Evolutionary conservation across 2,329 filamentous ascomycete genomes (phyloP), one percentile per base, ranked within the genome.

Genomic region (Microsporum canis): DNA sequence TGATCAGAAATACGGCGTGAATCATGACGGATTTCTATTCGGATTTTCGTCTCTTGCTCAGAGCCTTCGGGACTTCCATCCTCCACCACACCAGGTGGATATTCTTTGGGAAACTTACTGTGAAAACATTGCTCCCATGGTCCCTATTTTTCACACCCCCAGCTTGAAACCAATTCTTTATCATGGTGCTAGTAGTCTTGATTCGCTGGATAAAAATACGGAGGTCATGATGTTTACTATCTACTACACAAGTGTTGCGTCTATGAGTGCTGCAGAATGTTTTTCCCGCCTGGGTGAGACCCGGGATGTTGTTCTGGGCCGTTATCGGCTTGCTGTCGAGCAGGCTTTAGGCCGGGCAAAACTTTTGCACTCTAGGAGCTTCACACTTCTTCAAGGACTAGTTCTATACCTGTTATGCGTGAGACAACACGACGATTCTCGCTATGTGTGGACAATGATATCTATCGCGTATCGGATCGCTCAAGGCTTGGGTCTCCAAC

Each of bases 311-410:
- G 68, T 81, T 5, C 72, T 85, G 31, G 74, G 73, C 53, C 79
- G 79, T 57, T 87, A 86, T 68, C 80, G 84, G 6, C 85, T 85
- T 67, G 84, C 79, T 1, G 72, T 83, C 2, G 84, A 87, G 67
- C 84, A 87, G 68, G 82, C 82, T 1, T 73, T 88, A 51, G 81
- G 85, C 2, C 78, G 82, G 57, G 84, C 84, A 5, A 82, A 84
- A 63, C 80, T 88, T 58, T 69, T 88, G 1, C 82, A 80, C 61
- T 84, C 82, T 5, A 81, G 84, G 61, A 85, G 84, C 67, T 74
- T 84, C 23, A 74, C 84, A 41, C 79, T 86, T 7, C 72, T 88
- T 14, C 84, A 87, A 70, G 82, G 84, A 0, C 80, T 85, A 41
- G 75, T 84, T 7, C 73, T 86, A 39, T 87, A 86, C 67, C 70